Conservation (phyloP, 2,329 filamentous ascomycete genomes). For the Albophoma yamanashiensis region DNA sequence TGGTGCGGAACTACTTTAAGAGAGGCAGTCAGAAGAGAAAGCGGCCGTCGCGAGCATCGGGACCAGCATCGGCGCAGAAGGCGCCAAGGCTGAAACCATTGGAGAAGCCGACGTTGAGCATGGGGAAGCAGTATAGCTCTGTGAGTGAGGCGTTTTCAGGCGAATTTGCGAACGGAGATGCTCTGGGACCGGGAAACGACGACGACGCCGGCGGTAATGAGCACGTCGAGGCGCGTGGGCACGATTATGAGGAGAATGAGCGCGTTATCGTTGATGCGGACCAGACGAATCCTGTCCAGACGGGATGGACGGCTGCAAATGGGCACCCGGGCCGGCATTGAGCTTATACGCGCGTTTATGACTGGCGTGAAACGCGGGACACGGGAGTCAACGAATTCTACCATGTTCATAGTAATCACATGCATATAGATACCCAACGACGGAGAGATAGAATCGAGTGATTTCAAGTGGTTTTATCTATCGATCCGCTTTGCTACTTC, state of each 20-base stretch:
- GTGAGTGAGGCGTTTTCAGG: conserved; percentile 19
- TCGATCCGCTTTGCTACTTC: not conserved
- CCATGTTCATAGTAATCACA: not conserved
- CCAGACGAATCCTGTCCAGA: not conserved
- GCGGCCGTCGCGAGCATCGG: not conserved
- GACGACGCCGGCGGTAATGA: not conserved
- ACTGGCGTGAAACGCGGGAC: not conserved
- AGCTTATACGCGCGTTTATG: not conserved
- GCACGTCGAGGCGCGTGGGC: not conserved
- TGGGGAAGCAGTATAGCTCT: conserved; percentile 11
- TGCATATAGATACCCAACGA: not conserved
- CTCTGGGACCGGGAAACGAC: not conserved
- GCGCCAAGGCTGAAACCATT: not conserved
- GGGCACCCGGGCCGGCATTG: not conserved
- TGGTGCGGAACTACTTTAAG: conserved; percentile 31
- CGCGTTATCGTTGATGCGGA: not conserved
- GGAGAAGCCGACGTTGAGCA: not conserved
- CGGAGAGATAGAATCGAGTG: not conserved
- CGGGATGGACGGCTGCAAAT: not conserved
- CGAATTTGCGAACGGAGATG: conserved; percentile 3
- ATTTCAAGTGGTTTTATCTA: not conserved
- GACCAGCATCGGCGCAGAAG: not conserved
- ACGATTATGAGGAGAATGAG: not conserved
- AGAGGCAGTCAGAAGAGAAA: conserved; percentile 10
- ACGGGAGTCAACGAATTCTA: not conserved